Evolutionary conservation across 2,329 filamentous ascomycete species (phyloP), one percentile per base, ranked within the genome.

Genomic region (Juglanconis sp.): DNA sequence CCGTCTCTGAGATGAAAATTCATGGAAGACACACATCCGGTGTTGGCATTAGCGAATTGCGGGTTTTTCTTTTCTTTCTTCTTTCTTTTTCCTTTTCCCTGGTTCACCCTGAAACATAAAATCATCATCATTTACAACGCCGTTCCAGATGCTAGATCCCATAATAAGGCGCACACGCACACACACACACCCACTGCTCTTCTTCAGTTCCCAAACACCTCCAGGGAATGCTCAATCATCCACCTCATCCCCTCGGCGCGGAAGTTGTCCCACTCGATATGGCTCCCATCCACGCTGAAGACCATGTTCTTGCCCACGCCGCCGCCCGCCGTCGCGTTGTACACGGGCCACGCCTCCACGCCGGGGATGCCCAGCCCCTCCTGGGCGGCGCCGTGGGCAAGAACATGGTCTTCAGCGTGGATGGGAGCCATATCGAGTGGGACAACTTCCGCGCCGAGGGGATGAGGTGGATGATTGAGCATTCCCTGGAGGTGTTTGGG

Each of bases 341-440:
- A 67, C 35, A 53, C 55, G 1, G 65, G 65, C 65, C 65, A 68
- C 30, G 56, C 10, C 10, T 13, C 31, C 7, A 66, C 10, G 58
- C 60, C 42, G 11, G 40, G 13, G 54, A 64, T 56, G 11, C 47
- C 49, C 30, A 58, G 48, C 61, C 64, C 56, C 61, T 66, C 35
- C 66, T 56, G 46, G 58, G 65, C 32, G 65, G 66, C 34, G 66
- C 63, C 13, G 61, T 61, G 13, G 32, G 60, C 42, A 7, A 75
- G n/a, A 80, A 82, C 65, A 69, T 82, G 15, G 75, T 83, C 1
- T 80, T 83, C 57, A 77, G 82, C 61, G 75, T 74, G 24, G 82
- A 84, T 65, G 70, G 65, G 3, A 80, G 77, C 5, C 61, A 62
- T 4, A 58, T 74, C 8, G 64, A 66, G 15, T 78, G 68, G 50